Evolutionary conservation across 2,329 filamentous ascomycete genomes (phyloP), one percentile per base, ranked within the genome.

Genomic region (Pezicula neosporulosa): DNA sequence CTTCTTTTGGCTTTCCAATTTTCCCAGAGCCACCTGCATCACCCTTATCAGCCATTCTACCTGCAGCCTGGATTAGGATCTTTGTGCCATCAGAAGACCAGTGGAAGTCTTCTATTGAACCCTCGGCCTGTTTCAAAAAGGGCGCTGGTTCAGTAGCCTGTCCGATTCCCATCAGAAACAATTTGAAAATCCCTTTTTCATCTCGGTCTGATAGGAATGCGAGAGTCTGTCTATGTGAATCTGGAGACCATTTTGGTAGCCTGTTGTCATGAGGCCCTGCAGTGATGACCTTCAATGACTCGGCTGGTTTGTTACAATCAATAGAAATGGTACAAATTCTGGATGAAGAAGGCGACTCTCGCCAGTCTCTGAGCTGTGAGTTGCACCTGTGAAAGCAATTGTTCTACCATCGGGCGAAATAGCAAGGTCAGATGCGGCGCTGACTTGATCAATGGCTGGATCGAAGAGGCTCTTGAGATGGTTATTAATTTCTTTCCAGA

Each of bases 1-100:
- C 74, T 48, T 72, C 71, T 19, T 39, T 45, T 15, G 28, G 28
- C 6, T 45, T 24, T 15, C 48, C 48, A 44, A 50, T 33, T 21
- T 37, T 44, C 6, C 48, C 48, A 6, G 48, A 50, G 12, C 48
- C 48, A 15, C 18, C 30, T 13, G 27, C 48, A 28, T 50, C 48
- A 9, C 39, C 42, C 2, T 42, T 36, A 21, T 50, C 28, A 6
- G 48, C 48, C 18, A 10, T 28, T 18, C 30, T 16, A 3, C 41
- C 41, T 9, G 48, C 48, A 18, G 36, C 28, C 33, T 44, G 48
- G 24, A 50, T 27, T 21, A 50, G 27, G 15, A 50, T 50, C 33
- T 37, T 44, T 13, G 12, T 19, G 10, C 41, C 41, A 38, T 50
- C 48, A 15, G 41, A n/a, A 6, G 27, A 35, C 48, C 48, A 50